Conservation (phyloP, 306 rosid species). For the Quercus ilex region DNA sequence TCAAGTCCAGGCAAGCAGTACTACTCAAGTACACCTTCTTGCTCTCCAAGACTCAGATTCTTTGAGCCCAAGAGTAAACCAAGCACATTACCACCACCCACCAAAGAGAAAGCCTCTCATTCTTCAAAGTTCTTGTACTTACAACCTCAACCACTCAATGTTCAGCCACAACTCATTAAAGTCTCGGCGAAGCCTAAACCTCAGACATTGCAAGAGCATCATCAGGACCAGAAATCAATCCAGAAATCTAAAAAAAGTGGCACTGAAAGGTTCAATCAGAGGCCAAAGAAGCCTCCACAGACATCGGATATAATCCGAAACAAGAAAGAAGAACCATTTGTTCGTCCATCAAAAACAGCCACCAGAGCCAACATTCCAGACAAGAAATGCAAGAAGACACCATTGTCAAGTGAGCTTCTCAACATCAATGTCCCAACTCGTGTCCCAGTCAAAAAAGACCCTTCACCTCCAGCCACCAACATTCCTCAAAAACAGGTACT, state of each 20-base stretch:
- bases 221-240: conserved; percentile 22
- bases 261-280: conserved; percentile 45
- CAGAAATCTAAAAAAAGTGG: conserved; percentile 15
- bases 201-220: conserved; percentile 18
- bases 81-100: conserved; percentile 10
- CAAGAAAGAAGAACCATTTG: conserved; percentile 71
- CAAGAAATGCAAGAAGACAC: conserved; percentile 49
- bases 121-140: conserved; percentile 16
- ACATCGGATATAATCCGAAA: conserved; percentile 40
- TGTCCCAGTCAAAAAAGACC: conserved; percentile 38
- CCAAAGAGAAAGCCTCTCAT: conserved; percentile 37
- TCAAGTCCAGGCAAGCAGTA: conserved; percentile 32
- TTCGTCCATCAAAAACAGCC: conserved; percentile 39
- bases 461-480: conserved; percentile 32
- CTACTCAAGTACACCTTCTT: conserved; percentile 24
- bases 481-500: conserved; percentile 42
- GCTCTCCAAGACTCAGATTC: conserved; percentile 46
- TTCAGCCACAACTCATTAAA: conserved; percentile 7
- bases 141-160: background rate
- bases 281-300: conserved; percentile 46
- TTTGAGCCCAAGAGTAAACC: conserved; percentile 41
- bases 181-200: conserved; percentile 35
- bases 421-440: conserved; percentile 42
- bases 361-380: conserved; percentile 35
- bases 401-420: conserved; percentile 49